Evolutionary conservation across 306 rosid species (phyloP), one percentile per base, ranked within the genome.

Genomic region (Nissolia schottii): DNA sequence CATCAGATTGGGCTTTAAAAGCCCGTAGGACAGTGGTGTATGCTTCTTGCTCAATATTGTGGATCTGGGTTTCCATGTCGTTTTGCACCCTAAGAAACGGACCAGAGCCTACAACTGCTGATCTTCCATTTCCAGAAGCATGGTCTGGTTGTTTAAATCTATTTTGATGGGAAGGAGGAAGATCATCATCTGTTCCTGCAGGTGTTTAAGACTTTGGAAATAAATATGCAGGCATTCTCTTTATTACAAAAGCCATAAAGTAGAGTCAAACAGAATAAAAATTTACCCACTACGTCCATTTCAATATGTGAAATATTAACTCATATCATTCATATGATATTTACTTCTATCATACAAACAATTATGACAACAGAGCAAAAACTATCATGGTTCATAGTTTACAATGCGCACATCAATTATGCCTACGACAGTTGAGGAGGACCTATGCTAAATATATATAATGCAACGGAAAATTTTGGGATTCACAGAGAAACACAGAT

Each of bases 1-100:
- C 93, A 74, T 92, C 91, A 43, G 97, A 86, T 67, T 92, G 97
- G 45, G 97, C 96, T 81, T 89, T 87, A 69, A 92, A 92, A 19
- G 97, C 97, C 54, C 94, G 88, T 46, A 89, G 85, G 59, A 92
- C 89, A 37, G 92, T 85, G 80, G 88, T 81, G 68, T 92, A 92
- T 38, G 97, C 97, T 78, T 92, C 97, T 74, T 86, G 90, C 81
- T 89, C 97, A 38, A 92, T 85, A 69, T 83, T 81, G 74, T 92
- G 97, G 67, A 92, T 92, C 77, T 87, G 85, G 15, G 85, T 84
- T 82, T 92, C 96, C 97, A 89, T 86, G 84, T 92, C 84, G 7
- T 67, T 64, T 27, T 76, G 78, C 79, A 77, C 79, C 78, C 84
- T 83, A 64, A 84, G 76, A 56, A 75, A 85, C 20, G 88, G 34